Evolutionary conservation across 331 rosid genomes (phyloP).

Genomic region (Cucumis variabilis): DNA sequence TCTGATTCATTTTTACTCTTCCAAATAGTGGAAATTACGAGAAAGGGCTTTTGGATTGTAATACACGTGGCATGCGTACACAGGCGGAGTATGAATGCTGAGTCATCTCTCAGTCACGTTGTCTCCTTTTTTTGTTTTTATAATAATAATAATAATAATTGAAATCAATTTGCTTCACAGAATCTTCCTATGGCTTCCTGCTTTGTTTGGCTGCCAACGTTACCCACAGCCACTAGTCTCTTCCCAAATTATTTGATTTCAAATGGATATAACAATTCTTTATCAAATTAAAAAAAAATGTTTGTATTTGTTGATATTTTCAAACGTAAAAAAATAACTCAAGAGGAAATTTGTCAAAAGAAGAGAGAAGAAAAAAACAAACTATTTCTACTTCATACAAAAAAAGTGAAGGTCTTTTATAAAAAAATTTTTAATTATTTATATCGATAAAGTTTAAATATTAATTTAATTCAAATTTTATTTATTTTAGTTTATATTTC

Average conservation of each 20-base stretch:
- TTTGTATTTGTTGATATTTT: background rate
- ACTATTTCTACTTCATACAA: too few relatives aligned
- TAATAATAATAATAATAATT: background rate
- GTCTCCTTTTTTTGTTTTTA: background rate
- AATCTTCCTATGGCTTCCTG: background rate
- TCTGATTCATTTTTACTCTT: background rate
- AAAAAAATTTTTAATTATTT: background rate
- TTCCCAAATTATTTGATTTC: background rate
- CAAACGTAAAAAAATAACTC: background rate
- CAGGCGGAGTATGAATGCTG: background rate
- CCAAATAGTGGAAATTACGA: background rate
- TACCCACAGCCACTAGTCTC: background rate
- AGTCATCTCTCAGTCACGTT: constrained; percentile 16
- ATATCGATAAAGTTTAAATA: background rate
- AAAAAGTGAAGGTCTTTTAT: too few relatives aligned
- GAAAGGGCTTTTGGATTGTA: background rate
- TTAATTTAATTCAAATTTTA: background rate
- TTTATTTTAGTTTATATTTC: too few relatives aligned
- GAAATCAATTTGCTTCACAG: background rate
- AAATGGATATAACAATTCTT: background rate
- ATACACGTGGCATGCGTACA: background rate
- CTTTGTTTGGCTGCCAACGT: background rate
- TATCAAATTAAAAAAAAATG: too few relatives aligned
- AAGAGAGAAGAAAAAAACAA: too few relatives aligned
- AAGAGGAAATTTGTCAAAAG: too few relatives aligned